Percentiles rank a stretch among this genome's conserved stretches.
Conservation (phyloP, 2,329 filamentous ascomycete genomes). For the Raffaelea albimanens region DNA sequence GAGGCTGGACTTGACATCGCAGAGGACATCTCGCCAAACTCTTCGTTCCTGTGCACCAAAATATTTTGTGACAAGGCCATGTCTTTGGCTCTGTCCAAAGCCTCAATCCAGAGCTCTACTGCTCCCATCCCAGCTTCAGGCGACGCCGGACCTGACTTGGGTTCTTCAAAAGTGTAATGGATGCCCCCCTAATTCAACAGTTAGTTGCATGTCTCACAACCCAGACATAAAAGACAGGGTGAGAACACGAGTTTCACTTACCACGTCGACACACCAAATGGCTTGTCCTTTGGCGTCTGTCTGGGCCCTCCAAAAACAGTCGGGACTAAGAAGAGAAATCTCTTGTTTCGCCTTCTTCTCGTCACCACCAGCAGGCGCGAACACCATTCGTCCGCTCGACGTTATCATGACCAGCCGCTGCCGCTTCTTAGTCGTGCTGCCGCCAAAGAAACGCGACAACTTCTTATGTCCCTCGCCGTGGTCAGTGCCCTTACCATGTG, state of each 20-base stretch:
- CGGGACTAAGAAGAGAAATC: slow-evolving; percentile 68
- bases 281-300: slow-evolving; percentile 80
- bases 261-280: slow-evolving; percentile 86
- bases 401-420: slow-evolving; percentile 93
- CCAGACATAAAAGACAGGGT: not conserved
- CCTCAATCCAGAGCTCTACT: slow-evolving; percentile 87
- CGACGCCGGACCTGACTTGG: slow-evolving; percentile 57
- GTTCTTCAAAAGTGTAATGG: slow-evolving; percentile 88
- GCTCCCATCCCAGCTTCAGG: slow-evolving; percentile 56
- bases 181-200: slow-evolving; percentile 58
- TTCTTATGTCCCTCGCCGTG: slow-evolving; percentile 68
- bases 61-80: slow-evolving; percentile 67
- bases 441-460: slow-evolving; percentile 86
- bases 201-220: slow-evolving; percentile 15
- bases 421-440: slow-evolving; percentile 82
- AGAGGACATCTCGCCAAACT: slow-evolving; percentile 60
- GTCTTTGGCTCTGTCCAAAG: slow-evolving; percentile 76
- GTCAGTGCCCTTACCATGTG: slow-evolving; percentile 59
- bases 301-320: slow-evolving; percentile 69
- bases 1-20: slow-evolving; percentile 68
- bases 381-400: slow-evolving; percentile 77
- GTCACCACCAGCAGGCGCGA: slow-evolving; percentile 85
- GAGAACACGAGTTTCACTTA: slow-evolving; percentile 44
- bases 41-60: slow-evolving; percentile 57
- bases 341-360: slow-evolving; percentile 95